Conservation (phyloP, 2,329 filamentous ascomycete species). For the Alternaria brassicicola region DNA sequence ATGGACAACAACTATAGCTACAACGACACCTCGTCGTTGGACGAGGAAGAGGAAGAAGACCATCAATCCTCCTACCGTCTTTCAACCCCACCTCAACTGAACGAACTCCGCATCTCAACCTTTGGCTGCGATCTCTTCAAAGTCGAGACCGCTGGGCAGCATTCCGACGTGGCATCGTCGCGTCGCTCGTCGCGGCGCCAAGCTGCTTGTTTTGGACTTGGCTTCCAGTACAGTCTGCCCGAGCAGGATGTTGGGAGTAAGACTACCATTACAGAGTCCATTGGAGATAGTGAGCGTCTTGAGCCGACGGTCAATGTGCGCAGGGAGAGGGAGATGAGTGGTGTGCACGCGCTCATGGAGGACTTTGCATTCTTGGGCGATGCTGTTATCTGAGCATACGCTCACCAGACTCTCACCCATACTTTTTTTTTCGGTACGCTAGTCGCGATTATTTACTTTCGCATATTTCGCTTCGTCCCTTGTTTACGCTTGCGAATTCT, state of each 20-base stretch:
- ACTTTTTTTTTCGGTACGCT: background rate
- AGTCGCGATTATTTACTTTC: background rate
- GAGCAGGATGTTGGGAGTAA: constrained; percentile 37
- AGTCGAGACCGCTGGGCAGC: constrained; percentile 24
- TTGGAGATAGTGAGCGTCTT: background rate
- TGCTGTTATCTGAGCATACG: constrained; percentile 30
- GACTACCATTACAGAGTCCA: constrained; percentile 32
- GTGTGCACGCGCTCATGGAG: constrained; percentile 34
- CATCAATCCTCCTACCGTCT: constrained; percentile 14
- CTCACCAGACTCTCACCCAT: background rate
- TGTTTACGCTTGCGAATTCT: background rate
- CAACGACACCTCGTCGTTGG: background rate
- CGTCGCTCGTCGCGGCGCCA: constrained; percentile 31
- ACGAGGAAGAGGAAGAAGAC: constrained; percentile 17
- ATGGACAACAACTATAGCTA: background rate
- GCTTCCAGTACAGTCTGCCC: constrained; percentile 45
- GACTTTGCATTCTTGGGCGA: constrained; percentile 46
- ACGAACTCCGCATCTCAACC: constrained; percentile 33
- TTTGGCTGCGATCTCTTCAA: constrained; percentile 42
- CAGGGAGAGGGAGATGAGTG: constrained; percentile 31
- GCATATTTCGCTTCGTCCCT: background rate
- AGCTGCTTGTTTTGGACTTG: constrained; percentile 40
- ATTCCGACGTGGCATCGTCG: constrained; percentile 19
- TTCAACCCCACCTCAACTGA: constrained; percentile 30
- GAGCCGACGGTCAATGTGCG: constrained; percentile 17